A percentile compares a stretch with the other conserved stretches of the same genome.
Conservation (phyloP, 805 yeast genomes). For the Kuraishia piskuri region DNA sequence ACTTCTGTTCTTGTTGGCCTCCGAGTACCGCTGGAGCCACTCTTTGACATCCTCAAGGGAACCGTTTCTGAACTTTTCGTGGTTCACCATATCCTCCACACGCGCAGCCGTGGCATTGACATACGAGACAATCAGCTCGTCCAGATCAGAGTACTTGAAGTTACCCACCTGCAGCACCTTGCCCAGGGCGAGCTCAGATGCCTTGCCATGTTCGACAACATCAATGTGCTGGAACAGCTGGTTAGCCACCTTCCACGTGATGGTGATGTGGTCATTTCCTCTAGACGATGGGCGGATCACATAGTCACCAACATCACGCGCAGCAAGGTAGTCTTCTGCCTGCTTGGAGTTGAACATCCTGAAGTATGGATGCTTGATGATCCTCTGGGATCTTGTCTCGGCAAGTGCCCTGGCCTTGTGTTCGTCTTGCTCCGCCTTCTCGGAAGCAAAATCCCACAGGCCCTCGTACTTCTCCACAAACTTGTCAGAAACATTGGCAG, state of each 20-base stretch:
- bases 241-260: conserved; percentile 95
- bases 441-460: conserved; percentile 78
- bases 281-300: conserved; percentile 92
- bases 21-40: conserved; percentile 83
- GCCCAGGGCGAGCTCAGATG: conserved; percentile 55
- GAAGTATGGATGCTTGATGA: conserved; percentile 87
- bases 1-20: conserved; percentile 84
- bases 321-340: conserved; percentile 90
- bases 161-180: conserved; percentile 56
- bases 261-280: conserved; percentile 81
- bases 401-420: conserved; percentile 57
- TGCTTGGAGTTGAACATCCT: conserved; percentile 74
- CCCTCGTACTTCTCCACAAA: conserved; percentile 40
- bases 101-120: conserved; percentile 75
- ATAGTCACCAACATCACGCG: conserved; percentile 82
- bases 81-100: conserved; percentile 74
- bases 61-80: conserved; percentile 85
- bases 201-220: conserved; percentile 66
- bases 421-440: conserved; percentile 49
- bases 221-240: conserved; percentile 87
- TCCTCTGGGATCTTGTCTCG: conserved; percentile 61
- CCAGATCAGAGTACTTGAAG: conserved; percentile 74
- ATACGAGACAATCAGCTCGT: conserved; percentile 84
- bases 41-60: conserved; percentile 70
- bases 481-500: conserved; percentile 37